Percentiles rank a stretch among this genome's conserved stretches.
These are phyloP conservation scores for Croton laevigatus DNA, from an alignment of 441 rosid genomes.

Conservation along the genomic window DNA sequence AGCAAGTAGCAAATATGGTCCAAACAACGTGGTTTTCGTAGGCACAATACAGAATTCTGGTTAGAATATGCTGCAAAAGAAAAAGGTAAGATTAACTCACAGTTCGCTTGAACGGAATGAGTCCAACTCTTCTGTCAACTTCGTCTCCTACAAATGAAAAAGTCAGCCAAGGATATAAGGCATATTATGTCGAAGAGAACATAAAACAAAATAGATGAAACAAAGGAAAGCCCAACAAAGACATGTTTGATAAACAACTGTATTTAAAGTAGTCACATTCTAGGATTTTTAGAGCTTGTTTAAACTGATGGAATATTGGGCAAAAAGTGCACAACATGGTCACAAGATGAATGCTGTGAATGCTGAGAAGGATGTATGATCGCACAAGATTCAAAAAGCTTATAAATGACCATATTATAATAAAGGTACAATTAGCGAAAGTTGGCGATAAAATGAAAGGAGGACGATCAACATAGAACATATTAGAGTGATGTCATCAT, in stretches of 20 bases:
- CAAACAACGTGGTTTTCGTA: neutral
- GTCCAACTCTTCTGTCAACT: constrained; percentile 34
- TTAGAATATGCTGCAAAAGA: neutral
- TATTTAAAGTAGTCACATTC: no score
- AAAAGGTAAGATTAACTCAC: constrained; percentile 32
- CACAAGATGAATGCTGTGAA: no score
- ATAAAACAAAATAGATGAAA: neutral
- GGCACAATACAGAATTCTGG: neutral
- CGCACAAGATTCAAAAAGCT: no score
- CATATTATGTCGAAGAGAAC: neutral
- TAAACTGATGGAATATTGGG: no score
- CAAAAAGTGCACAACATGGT: no score
- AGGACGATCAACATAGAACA: no score
- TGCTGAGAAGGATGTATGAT: no score
- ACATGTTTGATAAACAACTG: neutral
- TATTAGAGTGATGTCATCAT: no score
- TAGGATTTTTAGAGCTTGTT: no score
- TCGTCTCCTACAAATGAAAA: constrained; percentile 34
- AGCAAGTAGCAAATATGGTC: neutral
- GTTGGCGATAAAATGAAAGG: no score
- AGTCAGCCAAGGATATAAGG: neutral
- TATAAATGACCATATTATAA: no score
- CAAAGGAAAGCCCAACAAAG: neutral
- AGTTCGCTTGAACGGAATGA: constrained; percentile 34
- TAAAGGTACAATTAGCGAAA: no score